Evolutionary conservation across 1,139 yeast species (phyloP).

Genomic region (Kodamaea alishanica): DNA sequence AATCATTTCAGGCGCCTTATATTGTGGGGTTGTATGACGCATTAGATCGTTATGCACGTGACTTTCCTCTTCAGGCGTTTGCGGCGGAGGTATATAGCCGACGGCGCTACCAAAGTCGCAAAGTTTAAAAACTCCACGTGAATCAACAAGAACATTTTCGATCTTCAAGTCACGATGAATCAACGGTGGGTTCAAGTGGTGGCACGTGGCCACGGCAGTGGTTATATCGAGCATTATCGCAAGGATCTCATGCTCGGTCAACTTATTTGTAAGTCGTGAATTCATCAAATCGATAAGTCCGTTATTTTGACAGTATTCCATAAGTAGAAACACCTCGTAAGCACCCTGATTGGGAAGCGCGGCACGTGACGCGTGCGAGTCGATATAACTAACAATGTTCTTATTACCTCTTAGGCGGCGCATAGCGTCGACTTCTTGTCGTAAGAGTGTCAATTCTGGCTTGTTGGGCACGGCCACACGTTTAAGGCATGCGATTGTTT

Average conservation of each 20-base stretch:
- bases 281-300: constrained; percentile 95
- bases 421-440: constrained; percentile 85
- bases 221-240: constrained; percentile 81
- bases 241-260: constrained; percentile 78
- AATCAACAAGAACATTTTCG: constrained; percentile 85
- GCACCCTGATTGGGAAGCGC: constrained; percentile 26
- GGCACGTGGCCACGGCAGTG: constrained; percentile 85
- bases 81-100: constrained; percentile 61
- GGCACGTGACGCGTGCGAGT: constrained; percentile 80
- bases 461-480: constrained; percentile 75
- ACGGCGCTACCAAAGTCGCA: constrained; percentile 96
- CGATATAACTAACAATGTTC: constrained; percentile 84
- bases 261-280: constrained; percentile 74
- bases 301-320: constrained; percentile 88
- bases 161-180: constrained; percentile 93
- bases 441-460: constrained; percentile 57
- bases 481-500: constrained; percentile 62
- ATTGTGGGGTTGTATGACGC: constrained; percentile 96
- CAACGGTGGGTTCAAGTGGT: constrained; percentile 72
- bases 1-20: constrained; percentile 94
- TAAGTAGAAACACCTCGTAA: constrained; percentile 84
- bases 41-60: constrained; percentile 76
- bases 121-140: constrained; percentile 67
- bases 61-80: constrained; percentile 61
- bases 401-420: constrained; percentile 71